Evolutionary conservation across 495 filamentous ascomycete genomes (phyloP).

Genomic region (Daldinia childiae): DNA sequence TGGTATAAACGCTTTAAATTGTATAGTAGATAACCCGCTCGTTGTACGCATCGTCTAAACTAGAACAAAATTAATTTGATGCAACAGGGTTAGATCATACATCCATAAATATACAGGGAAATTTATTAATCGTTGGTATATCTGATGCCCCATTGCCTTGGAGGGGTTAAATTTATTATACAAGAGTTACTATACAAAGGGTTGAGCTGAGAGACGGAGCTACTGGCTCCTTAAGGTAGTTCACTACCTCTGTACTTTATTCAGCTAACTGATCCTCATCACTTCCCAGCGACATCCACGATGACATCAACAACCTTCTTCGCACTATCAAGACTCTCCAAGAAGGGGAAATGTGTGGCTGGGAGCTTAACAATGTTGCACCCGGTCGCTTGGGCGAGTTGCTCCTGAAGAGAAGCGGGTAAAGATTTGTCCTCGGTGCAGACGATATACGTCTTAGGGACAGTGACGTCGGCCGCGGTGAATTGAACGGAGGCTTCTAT

Average conservation of each 20-base stretch:
- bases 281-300: constrained; percentile 31
- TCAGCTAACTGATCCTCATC: neutral
- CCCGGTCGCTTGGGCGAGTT: constrained; percentile 12
- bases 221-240: neutral
- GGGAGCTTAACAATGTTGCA: constrained; percentile 24
- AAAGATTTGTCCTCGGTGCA: constrained; percentile 32
- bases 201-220: constrained; percentile 22
- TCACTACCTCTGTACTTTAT: neutral
- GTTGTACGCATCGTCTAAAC: no score
- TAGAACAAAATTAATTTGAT: no score
- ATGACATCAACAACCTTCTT: constrained; percentile 30
- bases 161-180: neutral
- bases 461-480: constrained; percentile 37
- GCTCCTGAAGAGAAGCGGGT: constrained; percentile 29
- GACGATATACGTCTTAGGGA: constrained; percentile 40
- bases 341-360: constrained; percentile 33
- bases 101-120: neutral
- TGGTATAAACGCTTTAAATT: no score
- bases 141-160: neutral
- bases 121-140: neutral
- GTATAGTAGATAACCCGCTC: no score
- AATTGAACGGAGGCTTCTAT: constrained; percentile 24
- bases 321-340: constrained; percentile 27
- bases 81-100: neutral
- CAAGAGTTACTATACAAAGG: constrained; percentile 9